Base-by-base conservation (phyloP, 1,284 basidiomycete species). In the Pseudozyma tsukubaensis region DNA sequence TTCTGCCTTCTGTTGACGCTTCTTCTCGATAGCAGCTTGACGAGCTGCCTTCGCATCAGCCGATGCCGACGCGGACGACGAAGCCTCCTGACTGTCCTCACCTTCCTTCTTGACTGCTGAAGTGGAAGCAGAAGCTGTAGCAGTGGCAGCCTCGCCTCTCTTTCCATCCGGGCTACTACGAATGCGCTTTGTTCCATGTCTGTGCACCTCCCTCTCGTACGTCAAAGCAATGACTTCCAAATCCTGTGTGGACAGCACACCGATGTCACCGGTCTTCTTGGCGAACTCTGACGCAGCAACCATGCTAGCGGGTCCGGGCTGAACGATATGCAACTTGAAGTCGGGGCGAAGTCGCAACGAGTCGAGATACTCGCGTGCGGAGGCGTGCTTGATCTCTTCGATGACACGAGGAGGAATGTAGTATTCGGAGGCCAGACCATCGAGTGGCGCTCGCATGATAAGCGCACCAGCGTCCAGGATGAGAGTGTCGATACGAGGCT, bases 211-310 rank as follows among this genome's bases (percentile, higher is more conserved):
- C 59, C 95, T 86, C 48, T 91, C 89, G 83, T 93, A 92, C 0
- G 94, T 94, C 76, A 99, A 87, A 0, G 97, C 97, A 48, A 99
- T 87, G 42, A 99, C 91, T 73, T 92, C 91, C 61, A 99, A 85
- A 90, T 99, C 97, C 16, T 95, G 89, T 80, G 91, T 89, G 10
- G 94, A 97, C 35, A 99, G 88, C 48, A 96, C 96, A 37, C 93
- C 88, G 83, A 94, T 96, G 86, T 99, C 97, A 85, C 97, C 97
- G 0, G 96, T 97, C 87, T 94, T 93, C 87, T 94, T 95, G 4
- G 97, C 93, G 85, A 92, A 92, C 70, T 92, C 91, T 53, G 92
- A 92, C 10, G 96, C 97, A 93, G 77, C 44, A 37, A 64, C 55
- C 68, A 82, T 64, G 32, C 80, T 80, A 40, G 81, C 76, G 7